Evolutionary conservation across 352 stramenopile species (phyloP), one percentile per base, ranked within the genome.

Genomic region (Phytopythium delawarense): DNA sequence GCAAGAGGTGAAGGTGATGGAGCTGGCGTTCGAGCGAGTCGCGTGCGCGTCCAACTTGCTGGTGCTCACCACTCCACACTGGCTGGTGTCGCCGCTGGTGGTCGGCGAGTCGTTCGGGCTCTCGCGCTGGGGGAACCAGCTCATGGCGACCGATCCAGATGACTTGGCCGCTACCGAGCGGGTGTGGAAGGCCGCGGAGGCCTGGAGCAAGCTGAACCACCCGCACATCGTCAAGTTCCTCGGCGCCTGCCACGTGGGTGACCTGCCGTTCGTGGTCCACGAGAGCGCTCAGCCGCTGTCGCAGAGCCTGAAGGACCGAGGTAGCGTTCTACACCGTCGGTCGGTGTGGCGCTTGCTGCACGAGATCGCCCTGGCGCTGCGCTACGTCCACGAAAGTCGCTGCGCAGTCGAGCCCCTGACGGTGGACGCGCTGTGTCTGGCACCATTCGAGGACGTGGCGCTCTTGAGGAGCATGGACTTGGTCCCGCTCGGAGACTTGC

Each of bases 171-270:
- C 9, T 7, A 25, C 18, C 42, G 44, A 18, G 7, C 21, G 20
- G 1, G 37, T 48, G 18, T 23, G 49, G 8, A 28, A 45, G 39
- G 53, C 37, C 30, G 53, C 53, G 21, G 12, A 1, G 53, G 12
- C 20, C 7, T 60, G 55, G 40, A 9, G 9, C 18, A 34, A 37
- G 53, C 11, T 59, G 35, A 23, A 32, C 1, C 35, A 59, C 11
- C 32, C 53, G 35, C 35, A 49, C 20, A 28, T 60, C 21, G 35
- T 50, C 16, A 39, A 42, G 21, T 42, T 60, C 35, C 37, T 60
- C 28, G 55, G 55, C 15, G 55, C 55, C 1, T 60, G 55, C 40
- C 55, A 60, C 28, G 40, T 60, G 6, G 55, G 55, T 2, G 39
- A 34, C 2, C 6, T 18, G 7, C 8, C 15, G 20, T 60, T 60